Percentiles rank a stretch among this genome's conserved stretches.
phyloP scores from a whole-genome alignment of 192 early-diverging fungal genomes.

The Linnemannia zychae region DNA sequence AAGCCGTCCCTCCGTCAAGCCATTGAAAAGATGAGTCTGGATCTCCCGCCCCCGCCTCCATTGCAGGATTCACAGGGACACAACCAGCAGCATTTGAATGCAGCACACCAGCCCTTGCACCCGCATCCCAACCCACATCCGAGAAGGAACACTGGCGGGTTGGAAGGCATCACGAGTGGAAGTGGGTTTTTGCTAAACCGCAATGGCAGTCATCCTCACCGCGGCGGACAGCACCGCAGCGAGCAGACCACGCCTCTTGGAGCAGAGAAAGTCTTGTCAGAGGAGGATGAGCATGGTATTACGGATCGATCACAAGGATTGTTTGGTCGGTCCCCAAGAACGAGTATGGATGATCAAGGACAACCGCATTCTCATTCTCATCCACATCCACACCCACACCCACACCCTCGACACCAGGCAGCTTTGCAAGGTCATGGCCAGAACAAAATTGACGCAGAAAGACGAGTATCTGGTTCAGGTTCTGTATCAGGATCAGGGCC shows the following conservation, averaged over 20 bases:
- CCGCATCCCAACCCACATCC: conserved; percentile 4
- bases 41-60: neutral
- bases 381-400: conserved; percentile 1
- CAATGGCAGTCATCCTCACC: conserved; percentile 21
- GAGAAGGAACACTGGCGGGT: neutral
- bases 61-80: conserved; percentile 31
- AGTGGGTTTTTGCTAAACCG: conserved; percentile 30
- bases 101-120: conserved; percentile 23
- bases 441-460: conserved; percentile 41
- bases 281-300: neutral
- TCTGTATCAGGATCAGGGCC: neutral
- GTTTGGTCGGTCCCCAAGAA: neutral
- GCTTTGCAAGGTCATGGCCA: conserved; percentile 20
- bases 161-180: conserved; percentile 13
- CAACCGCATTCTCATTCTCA: conserved; percentile 2
- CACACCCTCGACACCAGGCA: conserved; percentile 1
- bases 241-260: conserved; percentile 12
- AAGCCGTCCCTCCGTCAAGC: conserved; percentile 16
- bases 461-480: neutral
- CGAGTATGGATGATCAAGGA: conserved; percentile 13
- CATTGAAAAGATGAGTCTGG: neutral
- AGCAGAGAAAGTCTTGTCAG: neutral
- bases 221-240: conserved; percentile 3
- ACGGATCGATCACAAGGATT: neutral
- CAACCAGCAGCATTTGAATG: conserved; percentile 32